Percentiles rank a stretch among this genome's conserved stretches.
Conservation (phyloP, 2,329 filamentous ascomycete species). For the Penicillium hesseltinei region DNA sequence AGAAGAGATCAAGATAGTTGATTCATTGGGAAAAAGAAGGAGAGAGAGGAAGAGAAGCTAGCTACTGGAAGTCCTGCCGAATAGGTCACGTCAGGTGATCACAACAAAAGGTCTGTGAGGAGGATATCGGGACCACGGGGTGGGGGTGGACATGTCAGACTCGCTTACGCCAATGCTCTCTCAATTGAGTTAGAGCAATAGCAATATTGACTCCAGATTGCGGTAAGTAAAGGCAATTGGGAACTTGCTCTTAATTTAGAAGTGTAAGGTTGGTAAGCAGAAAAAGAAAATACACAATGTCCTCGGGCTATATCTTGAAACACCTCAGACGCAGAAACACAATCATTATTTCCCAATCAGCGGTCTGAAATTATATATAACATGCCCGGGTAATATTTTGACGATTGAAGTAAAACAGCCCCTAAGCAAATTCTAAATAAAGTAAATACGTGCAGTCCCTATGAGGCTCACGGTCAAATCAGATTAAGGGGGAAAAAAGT, state of each 20-base stretch:
- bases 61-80: no score
- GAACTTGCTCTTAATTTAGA: background rate
- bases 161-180: background rate
- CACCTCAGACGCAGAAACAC: background rate
- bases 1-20: no score
- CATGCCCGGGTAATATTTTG: background rate
- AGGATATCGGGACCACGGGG: no score
- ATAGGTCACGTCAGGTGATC: no score
- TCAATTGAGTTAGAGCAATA: background rate
- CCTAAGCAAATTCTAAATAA: background rate
- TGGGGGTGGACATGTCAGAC: no score
- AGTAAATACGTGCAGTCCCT: background rate
- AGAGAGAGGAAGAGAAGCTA: no score
- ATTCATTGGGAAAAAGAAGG: no score
- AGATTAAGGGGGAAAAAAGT: background rate
- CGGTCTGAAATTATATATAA: background rate
- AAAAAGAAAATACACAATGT: background rate
- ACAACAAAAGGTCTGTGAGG: background rate
- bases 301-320: background rate
- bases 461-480: background rate
- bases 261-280: background rate
- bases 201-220: background rate
- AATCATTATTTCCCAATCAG: background rate
- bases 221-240: background rate
- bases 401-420: background rate